Base-by-base conservation (phyloP, 225 moss, liverwort and hornwort species). In the Bryoerythrophyllum caledonicum region DNA sequence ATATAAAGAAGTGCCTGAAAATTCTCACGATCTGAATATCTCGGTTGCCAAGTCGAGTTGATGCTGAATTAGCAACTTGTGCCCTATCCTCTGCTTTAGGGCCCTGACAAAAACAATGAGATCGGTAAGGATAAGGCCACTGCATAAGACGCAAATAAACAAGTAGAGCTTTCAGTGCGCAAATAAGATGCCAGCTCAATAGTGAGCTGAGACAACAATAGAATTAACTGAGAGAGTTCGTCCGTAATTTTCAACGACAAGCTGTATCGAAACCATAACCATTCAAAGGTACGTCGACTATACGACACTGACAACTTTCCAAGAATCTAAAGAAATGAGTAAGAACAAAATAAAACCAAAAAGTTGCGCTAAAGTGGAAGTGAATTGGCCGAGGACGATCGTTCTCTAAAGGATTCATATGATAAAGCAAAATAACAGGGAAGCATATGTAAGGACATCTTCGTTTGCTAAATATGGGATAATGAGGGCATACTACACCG, bases 51-150 rank as follows among this genome's bases (percentile, higher is more conserved):
- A 91, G 81, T 63, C 76, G 74, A 71, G 88, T 85, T 74, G 88
- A 82, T 60, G 85, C 78, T 15, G 86, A 82, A 82, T 86, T 87
- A 38, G 89, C 52, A 71, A 95, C 95, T 78, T 91, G 86, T 53
- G 88, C 89, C 73, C 92, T 88, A 81, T 92, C 91, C 65, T 87
- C 86, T 76, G 85, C 81, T 76, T 80, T 92, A 26, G 95, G 91
- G 46, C 87, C 87, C 94, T 92, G 85, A 53, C 48, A 12, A 27
- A 26, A 16, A 32, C 25, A 63, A 64, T 56, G 53, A 16, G 24
- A 17, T 60, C 9, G 60, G 34, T 67, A 49, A 67, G 28, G 7
- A 72, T 17, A 19, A 54, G 12, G 6, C 23, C 38, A 20, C 55
- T 25, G 17, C 61, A 53, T 54, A 44, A 32, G 25, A 60, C 43